Base-by-base conservation (phyloP, 2,329 filamentous ascomycete genomes). In the Cladosporium austrohemisphaericum region DNA sequence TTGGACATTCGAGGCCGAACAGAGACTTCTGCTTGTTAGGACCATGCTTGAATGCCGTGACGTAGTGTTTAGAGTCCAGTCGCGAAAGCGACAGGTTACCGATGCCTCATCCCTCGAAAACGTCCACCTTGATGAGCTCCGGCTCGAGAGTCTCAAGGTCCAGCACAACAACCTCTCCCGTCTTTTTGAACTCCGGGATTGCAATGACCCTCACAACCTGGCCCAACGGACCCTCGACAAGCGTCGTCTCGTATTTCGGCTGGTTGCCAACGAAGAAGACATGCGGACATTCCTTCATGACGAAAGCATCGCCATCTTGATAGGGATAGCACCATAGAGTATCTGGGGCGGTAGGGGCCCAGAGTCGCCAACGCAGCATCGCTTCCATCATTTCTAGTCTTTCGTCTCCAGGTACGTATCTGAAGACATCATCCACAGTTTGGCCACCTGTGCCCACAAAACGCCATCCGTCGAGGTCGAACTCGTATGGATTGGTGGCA, bases 251-350 rank as follows among this genome's bases (percentile, higher is more conserved):
- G 58, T 84, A 83, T 9, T 81, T 63, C 0, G 80, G 84, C 55
- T 81, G 71, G 33, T 67, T 61, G 0, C 74, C 75, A 6, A 87
- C 85, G 65, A 98, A 88, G 71, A 89, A 97, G 25, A 98, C 75
- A 62, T 98, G 92, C 2, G 93, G 93, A 55, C 88, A 95, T 14
- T 83, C 74, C 55, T 84, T 81, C 60, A 98, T 77, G 35, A 97
- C 85, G 63, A 97, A 94, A 1, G 88, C 90, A 63, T 98, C 94
- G 41, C 89, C 80, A 14, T 93, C 87, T 68, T 97, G 91, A 69
- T 95, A 98, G 0, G 93, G 93, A 64, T 97, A 98, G 63, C 87
- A 91, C 88, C 90, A 95, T 35, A 98, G 66, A 0, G 94, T 98
- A 68, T 98, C 94, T 0, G 94, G 93, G 1, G 93, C 93, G 0